A percentile compares a stretch with the other conserved stretches of the same genome.
phyloP scores from a whole-genome alignment of 2,329 filamentous ascomycete genomes.

The Huntiella savannae region DNA sequence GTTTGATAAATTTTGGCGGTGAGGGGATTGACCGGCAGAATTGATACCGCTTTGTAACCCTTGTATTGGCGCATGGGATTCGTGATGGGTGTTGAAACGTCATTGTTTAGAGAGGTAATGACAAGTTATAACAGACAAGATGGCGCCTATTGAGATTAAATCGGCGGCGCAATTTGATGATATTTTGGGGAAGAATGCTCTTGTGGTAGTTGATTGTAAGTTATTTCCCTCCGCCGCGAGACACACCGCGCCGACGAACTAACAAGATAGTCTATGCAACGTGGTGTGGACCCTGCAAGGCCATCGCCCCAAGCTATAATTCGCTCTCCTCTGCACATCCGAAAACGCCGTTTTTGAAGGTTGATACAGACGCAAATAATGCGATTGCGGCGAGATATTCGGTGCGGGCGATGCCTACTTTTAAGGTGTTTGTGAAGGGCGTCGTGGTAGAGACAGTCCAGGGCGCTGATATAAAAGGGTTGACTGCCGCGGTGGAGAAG shows the following conservation, averaged over 20 bases:
- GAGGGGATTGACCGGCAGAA: neutral
- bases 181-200: conserved; percentile 50
- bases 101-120: no score
- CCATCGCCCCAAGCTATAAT: conserved; percentile 78
- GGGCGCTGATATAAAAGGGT: conserved; percentile 60
- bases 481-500: conserved; percentile 60
- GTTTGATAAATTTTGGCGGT: neutral
- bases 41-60: neutral
- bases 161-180: conserved; percentile 54
- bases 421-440: conserved; percentile 71
- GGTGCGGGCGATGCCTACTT: conserved; percentile 82
- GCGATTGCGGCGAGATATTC: conserved; percentile 59
- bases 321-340: conserved; percentile 61
- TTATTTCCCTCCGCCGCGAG: conserved; percentile 11
- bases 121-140: conserved; percentile 12
- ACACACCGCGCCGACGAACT: neutral
- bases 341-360: conserved; percentile 74
- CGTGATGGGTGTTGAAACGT: no score
- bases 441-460: conserved; percentile 54
- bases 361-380: conserved; percentile 72
- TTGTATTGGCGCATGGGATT: no score
- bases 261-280: conserved; percentile 63
- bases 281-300: conserved; percentile 88
- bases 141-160: conserved; percentile 36
- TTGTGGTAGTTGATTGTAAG: conserved; percentile 84